These are phyloP conservation scores for Ananas comosus DNA, from an alignment of 176 grass and related monocot genomes.

Conservation along the genomic window DNA sequence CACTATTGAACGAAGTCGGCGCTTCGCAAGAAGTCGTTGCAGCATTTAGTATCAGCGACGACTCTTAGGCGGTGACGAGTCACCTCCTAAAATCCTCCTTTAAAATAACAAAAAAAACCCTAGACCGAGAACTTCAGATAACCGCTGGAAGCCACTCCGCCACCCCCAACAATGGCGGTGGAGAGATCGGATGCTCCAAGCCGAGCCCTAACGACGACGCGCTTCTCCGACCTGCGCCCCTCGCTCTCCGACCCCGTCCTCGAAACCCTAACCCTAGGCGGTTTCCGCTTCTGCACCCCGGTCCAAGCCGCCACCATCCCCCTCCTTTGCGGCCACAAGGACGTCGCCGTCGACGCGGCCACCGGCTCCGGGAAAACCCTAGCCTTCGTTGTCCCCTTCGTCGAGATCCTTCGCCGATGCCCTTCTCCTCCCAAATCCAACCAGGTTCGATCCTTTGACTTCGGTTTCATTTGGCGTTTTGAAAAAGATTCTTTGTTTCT, in stretches of 20 bases:
- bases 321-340: slow-evolving; percentile 70
- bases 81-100: too few relatives aligned
- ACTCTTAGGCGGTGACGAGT: too few relatives aligned
- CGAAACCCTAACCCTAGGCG: slow-evolving; percentile 44
- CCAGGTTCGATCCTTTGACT: slow-evolving; percentile 30
- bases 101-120: too few relatives aligned
- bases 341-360: slow-evolving; percentile 81
- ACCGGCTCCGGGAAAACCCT: slow-evolving; percentile 95
- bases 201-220: slow-evolving; percentile 48
- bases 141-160: too few relatives aligned
- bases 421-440: slow-evolving; percentile 53
- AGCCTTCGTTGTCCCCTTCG: slow-evolving; percentile 72
- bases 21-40: too few relatives aligned
- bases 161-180: slow-evolving; percentile 28
- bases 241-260: slow-evolving; percentile 49
- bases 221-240: slow-evolving; percentile 56
- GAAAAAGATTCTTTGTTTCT: too few relatives aligned
- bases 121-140: too few relatives aligned
- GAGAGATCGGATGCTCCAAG: slow-evolving; percentile 30
- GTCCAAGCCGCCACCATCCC: slow-evolving; percentile 84
- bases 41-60: too few relatives aligned
- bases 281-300: slow-evolving; percentile 68
- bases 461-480: background rate
- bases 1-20: too few relatives aligned
- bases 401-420: slow-evolving; percentile 72